Evolutionary conservation across 768 basidiomycete species (phyloP), one percentile per base, ranked within the genome.

Genomic region (Rhizopogon salebrosus): DNA sequence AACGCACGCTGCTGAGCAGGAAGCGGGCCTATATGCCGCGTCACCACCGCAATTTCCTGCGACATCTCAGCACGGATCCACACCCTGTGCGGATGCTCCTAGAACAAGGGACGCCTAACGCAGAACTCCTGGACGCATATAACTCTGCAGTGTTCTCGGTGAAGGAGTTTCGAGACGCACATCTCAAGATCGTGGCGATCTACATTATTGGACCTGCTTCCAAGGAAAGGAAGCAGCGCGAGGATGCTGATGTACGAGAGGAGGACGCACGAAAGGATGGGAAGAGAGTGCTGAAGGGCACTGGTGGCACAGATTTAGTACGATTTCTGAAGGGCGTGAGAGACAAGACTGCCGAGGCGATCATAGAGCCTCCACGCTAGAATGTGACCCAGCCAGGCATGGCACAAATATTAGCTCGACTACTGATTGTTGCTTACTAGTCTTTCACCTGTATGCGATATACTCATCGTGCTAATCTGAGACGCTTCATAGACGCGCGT

Each of bases 1-100:
- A 54, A 34, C 51, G 60, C 60, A 54, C 80, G 6, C 84, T 90
- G 63, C 77, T 92, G 51, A 72, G 79, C 42, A 78, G 85, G 31
- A 90, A 91, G 89, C 79, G 85, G 50, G 67, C 72, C 6, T 92
- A 93, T 68, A 93, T 93, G 91, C 89, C 91, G 6, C 77, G 81
- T 10, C 81, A 84, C 57, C 90, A 92, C 63, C 84, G 89, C 24
- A 71, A 79, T n/a, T 92, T 92, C 70, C 71, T 93, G 24, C 73
- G 72, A 48, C 87, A 91, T 63, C 79, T 93, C 24, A 65, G 75
- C 9, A 65, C 71, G 10, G 80, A 77, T 52, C 83, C 83, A 3
- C 78, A 84, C 1, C 80, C 84, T 0, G 70, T 91, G 11, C 79
- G 89, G 29, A 64, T 67, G 16, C 69, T 90, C 34, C 83, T 88